These are phyloP conservation scores for Brassica incana DNA, from an alignment of 345 rosid species.

Conservation along the genomic window DNA sequence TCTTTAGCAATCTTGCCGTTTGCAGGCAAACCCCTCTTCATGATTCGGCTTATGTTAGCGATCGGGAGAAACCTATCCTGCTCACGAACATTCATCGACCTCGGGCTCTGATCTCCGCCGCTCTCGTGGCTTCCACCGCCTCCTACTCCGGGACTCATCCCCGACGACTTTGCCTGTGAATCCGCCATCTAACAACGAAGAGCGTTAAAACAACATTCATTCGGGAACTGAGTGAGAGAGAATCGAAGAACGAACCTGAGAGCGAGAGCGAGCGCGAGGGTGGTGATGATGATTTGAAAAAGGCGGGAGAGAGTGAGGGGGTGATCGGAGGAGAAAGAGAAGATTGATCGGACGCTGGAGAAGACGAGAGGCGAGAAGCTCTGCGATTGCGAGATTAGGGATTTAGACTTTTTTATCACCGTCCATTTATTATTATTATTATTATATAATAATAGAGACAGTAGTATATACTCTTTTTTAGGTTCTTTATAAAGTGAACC, in stretches of 20 bases:
- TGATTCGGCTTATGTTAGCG: conserved; percentile 71
- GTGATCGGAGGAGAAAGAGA: conserved; percentile 41
- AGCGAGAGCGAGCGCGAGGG: background rate
- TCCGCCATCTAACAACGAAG: conserved; percentile 43
- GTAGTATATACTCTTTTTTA: background rate
- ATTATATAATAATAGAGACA: too few species aligned
- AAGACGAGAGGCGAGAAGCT: conserved; percentile 42
- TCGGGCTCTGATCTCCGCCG: conserved; percentile 90
- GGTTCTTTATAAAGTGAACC: too few species aligned
- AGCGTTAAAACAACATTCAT: background rate
- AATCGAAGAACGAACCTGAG: conserved; percentile 2
- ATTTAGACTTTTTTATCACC: conserved; percentile 50
- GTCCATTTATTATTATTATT: conserved; percentile 42
- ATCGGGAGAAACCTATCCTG: conserved; percentile 70
- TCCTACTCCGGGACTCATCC: conserved; percentile 58
- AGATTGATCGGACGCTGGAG: conserved; percentile 93
- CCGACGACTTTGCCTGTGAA: conserved; percentile 26
- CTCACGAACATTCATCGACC: conserved; percentile 55
- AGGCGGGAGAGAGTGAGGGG: conserved; percentile 50
- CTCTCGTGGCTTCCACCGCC: conserved; percentile 80
- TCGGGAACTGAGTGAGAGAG: conserved; percentile 10
- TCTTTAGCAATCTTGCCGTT: conserved; percentile 74
- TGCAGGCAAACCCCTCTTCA: conserved; percentile 64
- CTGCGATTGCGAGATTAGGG: conserved; percentile 48
- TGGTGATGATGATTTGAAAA: conserved; percentile 37